These are phyloP conservation scores for Pythium dissotocum DNA, from an alignment of 352 stramenopile genomes.

Conservation along the genomic window DNA sequence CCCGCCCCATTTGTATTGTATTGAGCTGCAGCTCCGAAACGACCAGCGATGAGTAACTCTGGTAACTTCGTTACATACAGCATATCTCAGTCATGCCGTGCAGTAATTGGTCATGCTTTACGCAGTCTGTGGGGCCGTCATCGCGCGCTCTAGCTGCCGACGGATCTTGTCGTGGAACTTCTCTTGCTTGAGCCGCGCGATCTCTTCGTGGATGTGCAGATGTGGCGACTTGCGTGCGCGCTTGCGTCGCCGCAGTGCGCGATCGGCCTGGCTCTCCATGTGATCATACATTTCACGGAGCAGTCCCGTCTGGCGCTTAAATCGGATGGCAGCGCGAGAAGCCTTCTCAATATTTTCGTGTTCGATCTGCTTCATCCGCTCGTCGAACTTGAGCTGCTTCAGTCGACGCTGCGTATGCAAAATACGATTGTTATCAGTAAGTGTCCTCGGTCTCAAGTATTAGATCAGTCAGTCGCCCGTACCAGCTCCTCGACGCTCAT, in stretches of 20 bases:
- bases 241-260: slow-evolving; percentile 53
- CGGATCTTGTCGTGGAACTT: slow-evolving; percentile 30
- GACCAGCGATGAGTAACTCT: neutral
- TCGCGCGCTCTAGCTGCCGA: slow-evolving; percentile 9
- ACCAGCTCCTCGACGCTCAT: slow-evolving; percentile 66
- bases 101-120: neutral
- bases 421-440: neutral
- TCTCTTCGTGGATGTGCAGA: slow-evolving; percentile 63
- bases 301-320: slow-evolving; percentile 39
- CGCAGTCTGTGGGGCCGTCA: neutral
- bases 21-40: neutral
- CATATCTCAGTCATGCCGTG: neutral
- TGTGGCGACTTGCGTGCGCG: slow-evolving; percentile 55
- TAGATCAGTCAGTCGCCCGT: slow-evolving; percentile 8
- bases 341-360: slow-evolving; percentile 37
- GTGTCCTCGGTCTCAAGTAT: neutral
- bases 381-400: slow-evolving; percentile 52
- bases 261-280: slow-evolving; percentile 55
- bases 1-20: neutral
- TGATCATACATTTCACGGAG: slow-evolving; percentile 53
- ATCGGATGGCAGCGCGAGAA: slow-evolving; percentile 32
- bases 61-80: neutral
- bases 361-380: slow-evolving; percentile 34
- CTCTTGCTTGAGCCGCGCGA: slow-evolving; percentile 45
- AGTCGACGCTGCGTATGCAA: slow-evolving; percentile 20